Conservation (phyloP, 2,329 filamentous ascomycete genomes). For the Ilyonectria sp. region DNA sequence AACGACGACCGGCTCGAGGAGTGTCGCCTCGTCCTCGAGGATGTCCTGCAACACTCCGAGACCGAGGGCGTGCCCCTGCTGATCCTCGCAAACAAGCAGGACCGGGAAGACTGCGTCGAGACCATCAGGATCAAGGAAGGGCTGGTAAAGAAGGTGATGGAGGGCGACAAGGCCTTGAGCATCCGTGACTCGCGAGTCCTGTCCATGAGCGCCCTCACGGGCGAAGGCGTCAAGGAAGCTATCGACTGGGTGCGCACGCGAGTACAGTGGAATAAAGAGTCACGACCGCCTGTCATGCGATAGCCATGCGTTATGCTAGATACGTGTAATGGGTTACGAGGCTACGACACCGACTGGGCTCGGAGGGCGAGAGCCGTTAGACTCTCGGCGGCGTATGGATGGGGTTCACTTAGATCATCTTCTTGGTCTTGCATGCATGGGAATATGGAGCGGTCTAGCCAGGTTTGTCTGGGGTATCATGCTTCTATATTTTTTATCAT, state of each 20-base stretch:
- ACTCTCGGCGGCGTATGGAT: slow-evolving; percentile 37
- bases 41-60: slow-evolving; percentile 88
- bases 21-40: slow-evolving; percentile 90
- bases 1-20: slow-evolving; percentile 82
- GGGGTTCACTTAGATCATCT: slow-evolving; percentile 37
- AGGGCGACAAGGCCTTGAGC: slow-evolving; percentile 88
- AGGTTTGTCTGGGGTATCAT: slow-evolving; percentile 49
- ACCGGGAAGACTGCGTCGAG: slow-evolving; percentile 96
- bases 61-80: slow-evolving; percentile 93
- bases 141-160: slow-evolving; percentile 93
- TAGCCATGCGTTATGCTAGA: slow-evolving; percentile 59
- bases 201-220: slow-evolving; percentile 91
- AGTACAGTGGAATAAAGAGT: slow-evolving; percentile 97
- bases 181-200: slow-evolving; percentile 93
- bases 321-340: slow-evolving; percentile 35
- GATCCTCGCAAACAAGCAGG: slow-evolving; percentile 97
- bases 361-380: neutral
- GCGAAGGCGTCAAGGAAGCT: slow-evolving; percentile 89
- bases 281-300: slow-evolving; percentile 91
- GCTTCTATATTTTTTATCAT: slow-evolving; percentile 42
- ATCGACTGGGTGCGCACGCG: slow-evolving; percentile 96
- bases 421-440: slow-evolving; percentile 32
- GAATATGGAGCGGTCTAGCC: slow-evolving; percentile 32
- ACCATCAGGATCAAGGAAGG: slow-evolving; percentile 98
- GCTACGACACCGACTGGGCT: slow-evolving; percentile 33